Conservation (phyloP, 495 filamentous ascomycete species). For the Cetradonia linearis region DNA sequence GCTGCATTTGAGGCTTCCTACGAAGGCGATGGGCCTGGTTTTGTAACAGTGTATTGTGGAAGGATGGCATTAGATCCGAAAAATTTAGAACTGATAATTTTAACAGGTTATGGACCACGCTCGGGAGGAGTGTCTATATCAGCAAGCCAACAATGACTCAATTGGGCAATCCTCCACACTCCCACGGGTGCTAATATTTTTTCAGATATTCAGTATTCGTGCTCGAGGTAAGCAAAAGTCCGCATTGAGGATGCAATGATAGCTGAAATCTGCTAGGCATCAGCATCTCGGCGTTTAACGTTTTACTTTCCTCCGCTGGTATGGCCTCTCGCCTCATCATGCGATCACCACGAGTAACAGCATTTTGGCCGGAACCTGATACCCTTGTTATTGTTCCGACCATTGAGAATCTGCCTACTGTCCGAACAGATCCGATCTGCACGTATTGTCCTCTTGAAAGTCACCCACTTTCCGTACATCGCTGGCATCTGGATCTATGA, state of each 20-base stretch:
- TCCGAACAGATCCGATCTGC: constrained; percentile 59
- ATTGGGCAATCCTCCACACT: constrained; percentile 21
- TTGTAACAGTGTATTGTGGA: constrained; percentile 10
- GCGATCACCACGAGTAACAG: neutral
- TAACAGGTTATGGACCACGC: constrained; percentile 49
- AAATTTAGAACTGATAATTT: constrained; percentile 14
- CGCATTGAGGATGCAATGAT: neutral
- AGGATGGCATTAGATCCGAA: constrained; percentile 1
- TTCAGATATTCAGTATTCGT: constrained; percentile 56
- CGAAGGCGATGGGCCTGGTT: constrained; percentile 30
- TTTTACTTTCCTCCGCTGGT: constrained; percentile 65
- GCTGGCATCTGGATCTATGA: constrained; percentile 54
- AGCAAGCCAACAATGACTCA: constrained; percentile 38
- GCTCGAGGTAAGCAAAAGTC: constrained; percentile 40
- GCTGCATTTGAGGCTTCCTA: constrained; percentile 17
- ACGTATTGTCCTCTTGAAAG: constrained; percentile 69
- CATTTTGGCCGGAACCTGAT: constrained; percentile 57
- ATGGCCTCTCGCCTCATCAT: constrained; percentile 23
- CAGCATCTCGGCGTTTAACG: constrained; percentile 66
- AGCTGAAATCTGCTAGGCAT: constrained; percentile 36
- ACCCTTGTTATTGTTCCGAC: constrained; percentile 71
- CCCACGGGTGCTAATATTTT: constrained; percentile 14
- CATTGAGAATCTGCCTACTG: constrained; percentile 65
- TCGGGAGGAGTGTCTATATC: constrained; percentile 74
- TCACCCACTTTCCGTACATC: constrained; percentile 56